Evolutionary conservation across 2,329 filamentous ascomycete genomes (phyloP), one percentile per base, ranked within the genome.

Genomic region (Phaeosphaeria sp.): DNA sequence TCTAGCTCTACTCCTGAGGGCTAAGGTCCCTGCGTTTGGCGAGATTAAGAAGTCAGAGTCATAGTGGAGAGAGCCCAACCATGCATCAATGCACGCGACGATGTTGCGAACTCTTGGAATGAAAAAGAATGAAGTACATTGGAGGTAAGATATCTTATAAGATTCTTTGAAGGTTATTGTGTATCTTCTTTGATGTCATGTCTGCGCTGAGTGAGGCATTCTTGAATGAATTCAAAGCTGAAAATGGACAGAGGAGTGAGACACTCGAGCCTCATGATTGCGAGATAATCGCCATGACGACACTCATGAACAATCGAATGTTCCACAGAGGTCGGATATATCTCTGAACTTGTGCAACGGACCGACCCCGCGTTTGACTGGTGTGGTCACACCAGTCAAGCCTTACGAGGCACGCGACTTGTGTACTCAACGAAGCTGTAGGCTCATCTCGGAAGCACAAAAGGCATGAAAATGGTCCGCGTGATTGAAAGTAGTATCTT

Each of bases 391-490:
- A 65, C 57, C 40, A 49, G 17, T n/a, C 17, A 15, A 22, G 9
- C 17, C 49, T 44, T 49, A 57, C 56, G 50, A 57, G 40, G 52
- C 61, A 48, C 52, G 58, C 54, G 55, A 42, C 15, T 24, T 43
- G 33, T 20, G 46, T n/a, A 42, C 40, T 22, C 36, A 39, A 45
- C 36, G 44, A 49, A 43, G 45, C 48, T 45, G 24, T 30, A 52
- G 44, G 25, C 20, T 24, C 18, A 21, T 13, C 39, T 20, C 20
- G 27, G 18, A 30, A 30, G 30, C 43, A 42, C 63, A 61, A 21
- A 43, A 40, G 42, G 48, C 63, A 65, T 54, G 63, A 48, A 60
- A 49, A 53, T 42, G 47, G 44, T 54, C 63, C 60, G 57, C 62
- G 60, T 65, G 60, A 53, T 51, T 44, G 11, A 17, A 36, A 21